These are phyloP conservation scores for Ogataea chonburiensis DNA, from an alignment of 805 yeast genomes.

Conservation along the genomic window DNA sequence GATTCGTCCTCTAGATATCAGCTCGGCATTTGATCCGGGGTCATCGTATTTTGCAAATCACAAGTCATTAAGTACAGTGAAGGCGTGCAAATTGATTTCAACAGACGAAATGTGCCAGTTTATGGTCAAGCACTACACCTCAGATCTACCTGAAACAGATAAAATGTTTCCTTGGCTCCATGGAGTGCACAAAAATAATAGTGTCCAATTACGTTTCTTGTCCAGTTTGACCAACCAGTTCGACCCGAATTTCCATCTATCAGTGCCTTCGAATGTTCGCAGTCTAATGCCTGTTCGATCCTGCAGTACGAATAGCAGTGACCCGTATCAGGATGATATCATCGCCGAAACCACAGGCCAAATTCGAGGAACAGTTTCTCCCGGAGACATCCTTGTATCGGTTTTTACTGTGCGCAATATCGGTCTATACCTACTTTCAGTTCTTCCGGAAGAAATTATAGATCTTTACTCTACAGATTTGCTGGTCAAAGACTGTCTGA, in stretches of 20 bases:
- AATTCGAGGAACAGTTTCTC: constrained; percentile 53
- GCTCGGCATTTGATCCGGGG: constrained; percentile 24
- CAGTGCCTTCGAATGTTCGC: constrained; percentile 26
- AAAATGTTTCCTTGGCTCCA: constrained; percentile 89
- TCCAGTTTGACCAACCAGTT: constrained; percentile 25
- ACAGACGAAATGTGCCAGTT: constrained; percentile 28
- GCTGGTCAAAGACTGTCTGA: constrained; percentile 43
- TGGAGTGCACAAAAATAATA: constrained; percentile 60
- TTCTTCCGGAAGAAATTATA: constrained; percentile 23
- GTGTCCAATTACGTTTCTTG: constrained; percentile 50
- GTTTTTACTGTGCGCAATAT: constrained; percentile 33
- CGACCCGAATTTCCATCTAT: constrained; percentile 10
- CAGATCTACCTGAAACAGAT: constrained; percentile 58
- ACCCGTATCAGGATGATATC: constrained; percentile 31
- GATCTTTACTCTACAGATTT: constrained; percentile 28
- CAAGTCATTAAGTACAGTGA: constrained; percentile 13
- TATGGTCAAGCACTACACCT: constrained; percentile 23
- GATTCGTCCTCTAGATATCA: not conserved
- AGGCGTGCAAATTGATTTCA: constrained; percentile 25
- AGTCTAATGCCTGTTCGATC: constrained; percentile 34
- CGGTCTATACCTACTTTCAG: constrained; percentile 30
- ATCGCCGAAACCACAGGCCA: constrained; percentile 42
- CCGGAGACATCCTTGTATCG: constrained; percentile 52
- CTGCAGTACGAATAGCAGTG: constrained; percentile 29
- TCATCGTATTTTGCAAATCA: constrained; percentile 24